Evolutionary conservation across 2,329 filamentous ascomycete genomes (phyloP).

Genomic region (Pleurostoma richardsiae): DNA sequence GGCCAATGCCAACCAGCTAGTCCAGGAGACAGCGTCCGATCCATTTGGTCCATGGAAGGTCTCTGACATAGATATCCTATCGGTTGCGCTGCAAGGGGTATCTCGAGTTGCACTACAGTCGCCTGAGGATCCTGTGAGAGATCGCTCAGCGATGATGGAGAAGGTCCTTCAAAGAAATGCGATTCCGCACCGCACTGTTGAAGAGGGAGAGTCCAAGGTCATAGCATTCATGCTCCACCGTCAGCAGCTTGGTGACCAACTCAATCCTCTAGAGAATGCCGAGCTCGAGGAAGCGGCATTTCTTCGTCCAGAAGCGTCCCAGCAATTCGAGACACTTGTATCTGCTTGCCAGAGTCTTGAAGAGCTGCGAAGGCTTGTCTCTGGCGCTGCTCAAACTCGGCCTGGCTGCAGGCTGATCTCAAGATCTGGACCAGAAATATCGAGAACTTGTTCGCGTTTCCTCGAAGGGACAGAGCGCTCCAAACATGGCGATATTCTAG

Average conservation of each 20-base stretch:
- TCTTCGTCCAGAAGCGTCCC: no score
- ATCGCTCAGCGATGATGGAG: neutral
- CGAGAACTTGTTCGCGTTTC: conserved; percentile 3
- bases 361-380: conserved; percentile 18
- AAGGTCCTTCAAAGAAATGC: conserved; percentile 18
- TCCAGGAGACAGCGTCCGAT: neutral
- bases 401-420: conserved; percentile 12
- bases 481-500: conserved; percentile 14
- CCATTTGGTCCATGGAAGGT: conserved; percentile 30
- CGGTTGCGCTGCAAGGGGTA: conserved; percentile 8
- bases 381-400: conserved; percentile 9
- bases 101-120: neutral
- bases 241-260: conserved; percentile 5
- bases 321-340: no score
- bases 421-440: neutral
- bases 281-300: no score
- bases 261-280: neutral
- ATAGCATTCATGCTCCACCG: conserved; percentile 20
- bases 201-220: conserved; percentile 8
- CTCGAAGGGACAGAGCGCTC: conserved; percentile 7
- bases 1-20: neutral
- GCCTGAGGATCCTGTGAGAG: neutral
- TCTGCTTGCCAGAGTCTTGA: conserved; percentile 5
- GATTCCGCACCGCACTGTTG: conserved; percentile 13
- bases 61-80: conserved; percentile 36